A percentile compares a stretch with the other conserved stretches of the same genome.
These are phyloP conservation scores for Guadua angustifolia DNA, from an alignment of 176 grass and related monocot genomes.

Conservation along the genomic window DNA sequence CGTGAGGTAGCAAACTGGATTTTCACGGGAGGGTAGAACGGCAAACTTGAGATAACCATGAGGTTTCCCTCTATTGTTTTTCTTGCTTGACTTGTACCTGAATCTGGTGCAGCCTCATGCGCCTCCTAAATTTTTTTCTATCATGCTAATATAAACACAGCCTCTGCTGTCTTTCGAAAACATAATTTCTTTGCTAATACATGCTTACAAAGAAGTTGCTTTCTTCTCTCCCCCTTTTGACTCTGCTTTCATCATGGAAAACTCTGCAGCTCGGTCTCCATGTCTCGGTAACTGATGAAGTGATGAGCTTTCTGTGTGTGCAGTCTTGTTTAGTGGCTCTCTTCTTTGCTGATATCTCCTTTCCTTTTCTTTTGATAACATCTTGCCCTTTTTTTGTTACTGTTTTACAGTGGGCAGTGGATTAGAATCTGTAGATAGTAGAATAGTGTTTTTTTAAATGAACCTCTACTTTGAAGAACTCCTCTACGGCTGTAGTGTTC, in stretches of 20 bases:
- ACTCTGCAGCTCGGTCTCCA: constrained; percentile 49
- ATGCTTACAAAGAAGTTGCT: constrained; percentile 23
- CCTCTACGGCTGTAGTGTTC: no score
- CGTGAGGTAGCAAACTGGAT: no score
- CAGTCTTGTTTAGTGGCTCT: background rate
- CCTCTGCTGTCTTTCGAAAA: no score
- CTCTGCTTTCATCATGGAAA: constrained; percentile 55
- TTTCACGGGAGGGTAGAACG: no score
- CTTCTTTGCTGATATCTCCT: background rate
- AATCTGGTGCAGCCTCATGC: no score
- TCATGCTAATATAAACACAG: no score
- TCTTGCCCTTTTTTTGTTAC: background rate
- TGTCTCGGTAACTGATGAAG: constrained; percentile 15
- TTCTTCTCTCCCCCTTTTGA: constrained; percentile 34
- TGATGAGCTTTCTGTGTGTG: background rate
- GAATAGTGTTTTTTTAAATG: no score
- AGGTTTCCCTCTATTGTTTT: no score
- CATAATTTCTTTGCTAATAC: background rate
- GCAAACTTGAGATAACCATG: no score
- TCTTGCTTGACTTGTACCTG: no score
- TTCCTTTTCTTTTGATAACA: background rate
- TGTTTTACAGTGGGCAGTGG: background rate
- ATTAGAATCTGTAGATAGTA: background rate
- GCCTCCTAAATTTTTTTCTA: no score
- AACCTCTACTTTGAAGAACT: no score